Conservation (phyloP, 306 rosid species). For the Vigna unguiculata region DNA sequence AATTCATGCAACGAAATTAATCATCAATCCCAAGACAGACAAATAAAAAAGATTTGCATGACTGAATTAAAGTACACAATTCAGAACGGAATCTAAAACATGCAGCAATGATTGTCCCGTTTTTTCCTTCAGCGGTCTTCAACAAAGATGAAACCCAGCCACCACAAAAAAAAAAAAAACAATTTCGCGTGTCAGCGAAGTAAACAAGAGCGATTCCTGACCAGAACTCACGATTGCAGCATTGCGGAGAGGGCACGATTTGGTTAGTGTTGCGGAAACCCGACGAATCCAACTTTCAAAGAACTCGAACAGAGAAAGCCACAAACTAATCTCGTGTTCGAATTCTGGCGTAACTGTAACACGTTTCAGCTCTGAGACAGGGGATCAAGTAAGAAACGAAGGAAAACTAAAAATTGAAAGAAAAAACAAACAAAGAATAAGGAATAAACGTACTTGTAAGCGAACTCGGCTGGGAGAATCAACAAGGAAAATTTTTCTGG, state of each 20-base stretch:
- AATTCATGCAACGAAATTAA: not conserved
- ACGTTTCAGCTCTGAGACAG: conserved; percentile 1
- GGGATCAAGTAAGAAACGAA: not conserved
- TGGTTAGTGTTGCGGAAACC: not conserved
- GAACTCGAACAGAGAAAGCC: conserved; percentile 52
- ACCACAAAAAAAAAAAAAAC: conserved; percentile 9
- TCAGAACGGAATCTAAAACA: not conserved
- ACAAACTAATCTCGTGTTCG: conserved; percentile 45
- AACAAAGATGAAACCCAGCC: conserved; percentile 4
- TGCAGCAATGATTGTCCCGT: not conserved
- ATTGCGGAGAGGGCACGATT: conserved; percentile 5
- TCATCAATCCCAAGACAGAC: not conserved
- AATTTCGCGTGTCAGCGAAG: not conserved
- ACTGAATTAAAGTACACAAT: not conserved
- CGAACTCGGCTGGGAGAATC: not conserved
- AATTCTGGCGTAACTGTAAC: conserved; percentile 20
- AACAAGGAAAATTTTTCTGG: not conserved
- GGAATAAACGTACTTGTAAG: not conserved
- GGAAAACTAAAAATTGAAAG: not conserved
- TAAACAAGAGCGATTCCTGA: conserved; percentile 43
- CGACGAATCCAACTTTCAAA: not conserved
- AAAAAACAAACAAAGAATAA: not conserved
- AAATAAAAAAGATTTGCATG: not conserved
- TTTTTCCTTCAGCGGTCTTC: not conserved
- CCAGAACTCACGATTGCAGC: conserved; percentile 41